Conservation (phyloP, 2,329 filamentous ascomycete species). For the Ophiostoma triangulosporum region DNA sequence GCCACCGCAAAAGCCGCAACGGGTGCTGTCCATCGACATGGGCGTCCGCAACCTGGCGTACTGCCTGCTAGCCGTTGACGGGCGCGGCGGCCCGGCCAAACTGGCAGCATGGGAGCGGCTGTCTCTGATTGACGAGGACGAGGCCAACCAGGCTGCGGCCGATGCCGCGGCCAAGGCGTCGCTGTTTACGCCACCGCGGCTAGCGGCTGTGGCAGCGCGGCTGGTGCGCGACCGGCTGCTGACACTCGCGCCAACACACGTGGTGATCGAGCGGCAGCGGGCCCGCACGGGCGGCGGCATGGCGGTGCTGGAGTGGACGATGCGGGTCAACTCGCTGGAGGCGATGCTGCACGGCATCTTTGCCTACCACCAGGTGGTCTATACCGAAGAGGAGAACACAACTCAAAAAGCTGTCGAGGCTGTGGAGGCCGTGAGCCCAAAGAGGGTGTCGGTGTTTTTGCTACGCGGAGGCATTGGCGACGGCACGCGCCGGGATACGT, state of each 20-base stretch:
- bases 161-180: not conserved
- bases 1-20: conserved; percentile 13
- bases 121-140: conserved; percentile 10
- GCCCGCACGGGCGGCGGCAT: conserved; percentile 49
- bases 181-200: conserved; percentile 22
- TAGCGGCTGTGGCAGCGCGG: conserved; percentile 22
- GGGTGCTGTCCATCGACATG: conserved; percentile 70
- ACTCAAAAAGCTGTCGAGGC: conserved; percentile 1
- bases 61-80: conserved; percentile 37
- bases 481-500: not conserved
- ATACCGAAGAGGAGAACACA: not conserved
- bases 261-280: conserved; percentile 54
- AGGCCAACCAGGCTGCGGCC: not conserved
- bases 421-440: conserved; percentile 38
- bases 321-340: conserved; percentile 71
- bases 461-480: conserved; percentile 16
- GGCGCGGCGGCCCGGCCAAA: conserved; percentile 2
- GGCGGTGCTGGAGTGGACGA: conserved; percentile 67
- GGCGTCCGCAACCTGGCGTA: conserved; percentile 71
- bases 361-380: conserved; percentile 33
- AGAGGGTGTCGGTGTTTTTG: conserved; percentile 39
- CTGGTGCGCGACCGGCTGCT: conserved; percentile 26
- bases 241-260: conserved; percentile 45
- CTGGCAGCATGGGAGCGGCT: conserved; percentile 18
- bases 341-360: conserved; percentile 66